Base-by-base conservation (phyloP, 345 rosid species). In the Hirschfeldia incana region DNA sequence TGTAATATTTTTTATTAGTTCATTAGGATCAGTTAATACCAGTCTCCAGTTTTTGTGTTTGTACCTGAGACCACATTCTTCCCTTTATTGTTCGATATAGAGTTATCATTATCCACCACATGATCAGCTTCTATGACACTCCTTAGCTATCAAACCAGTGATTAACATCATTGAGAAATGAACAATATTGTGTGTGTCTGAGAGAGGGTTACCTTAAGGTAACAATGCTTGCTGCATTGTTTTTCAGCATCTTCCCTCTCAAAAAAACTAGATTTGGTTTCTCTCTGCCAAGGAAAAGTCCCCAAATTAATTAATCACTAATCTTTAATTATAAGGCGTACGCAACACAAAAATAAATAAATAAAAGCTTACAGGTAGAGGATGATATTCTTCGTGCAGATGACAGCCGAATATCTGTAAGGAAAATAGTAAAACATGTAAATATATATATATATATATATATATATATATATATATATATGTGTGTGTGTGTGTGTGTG, bases 81-180 rank as follows among this genome's bases (percentile, higher is more conserved):
- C 80, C 75, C 89, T 73, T 84, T 90, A 78, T 90, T 11, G 64
- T 59, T 59, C 27, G 64, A 59, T 26, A 27, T 59, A 59, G 64
- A 27, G 32, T 59, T 59, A 27, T 26, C 64, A 59, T 9, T 26
- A 59, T 59, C 64, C 64, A 26, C n/a, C 33, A 59, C 21, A 63
- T 27, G 12, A 49, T 64, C 81, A 76, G 82, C 81, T 75, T 87
- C 88, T 84, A 70, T 83, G 78, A 76, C 71, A 67, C 69, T 72
- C 81, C 81, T 85, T 70, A 83, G 74, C 95, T 91, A 88, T 34
- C 36, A 83, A 89, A 85, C 49, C 68, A 81, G 67, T 39, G 46
- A 71, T 5, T 78, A 70, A 63, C 58, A 53, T 70, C 21, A 36
- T n/a, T 62, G 63, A 69, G 55, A 63, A 4, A 37, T 37, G 87